Evolutionary conservation across 2,329 filamentous ascomycete genomes (phyloP), one percentile per base, ranked within the genome.

Genomic region (Botryotinia convoluta): DNA sequence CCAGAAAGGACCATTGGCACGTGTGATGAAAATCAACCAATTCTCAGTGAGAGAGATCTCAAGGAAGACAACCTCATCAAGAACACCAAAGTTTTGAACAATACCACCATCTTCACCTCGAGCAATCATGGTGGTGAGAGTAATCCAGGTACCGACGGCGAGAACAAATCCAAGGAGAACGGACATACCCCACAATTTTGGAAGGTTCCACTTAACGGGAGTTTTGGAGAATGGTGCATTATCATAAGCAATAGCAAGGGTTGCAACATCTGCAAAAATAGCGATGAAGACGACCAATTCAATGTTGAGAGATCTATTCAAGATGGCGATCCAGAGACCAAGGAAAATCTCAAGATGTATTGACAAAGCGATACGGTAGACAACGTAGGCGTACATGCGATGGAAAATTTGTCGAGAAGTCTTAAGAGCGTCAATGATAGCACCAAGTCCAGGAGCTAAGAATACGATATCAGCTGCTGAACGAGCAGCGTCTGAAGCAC

Each of bases 21-120:
- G 93, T 77, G 94, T 97, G 85, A 97, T 95, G 87, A 97, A 97
- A 84, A 97, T 97, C 70, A 97, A 88, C 94, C 94, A 97, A 86
- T 97, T 97, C 87, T 97, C 93, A 74, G 94, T 95, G 72, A 97
- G 89, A 20, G 93, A 93, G 83, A 97, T 93, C 85, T 97, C 90
- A 54, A 97, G 90, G 89, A 97, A 97, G 80, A 97, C 84, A 74
- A 97, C 90, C 79, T 91, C 90, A 78, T 97, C 93, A 72, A 93
- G 85, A 81, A 91, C 88, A 88, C 94, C 94, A 79, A 92, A 93
- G 85, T 96, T 95, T 87, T 97, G 92, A 77, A 95, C 92, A 79
- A 97, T 95, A 88, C 94, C 94, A 79, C 92, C 92, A 78, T 92
- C 84, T 79, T 91, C 84, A 76, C 88, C 87, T 76, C 88, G 84